Conservation (phyloP, 768 basidiomycete species). For the Serendipita vermifera region DNA sequence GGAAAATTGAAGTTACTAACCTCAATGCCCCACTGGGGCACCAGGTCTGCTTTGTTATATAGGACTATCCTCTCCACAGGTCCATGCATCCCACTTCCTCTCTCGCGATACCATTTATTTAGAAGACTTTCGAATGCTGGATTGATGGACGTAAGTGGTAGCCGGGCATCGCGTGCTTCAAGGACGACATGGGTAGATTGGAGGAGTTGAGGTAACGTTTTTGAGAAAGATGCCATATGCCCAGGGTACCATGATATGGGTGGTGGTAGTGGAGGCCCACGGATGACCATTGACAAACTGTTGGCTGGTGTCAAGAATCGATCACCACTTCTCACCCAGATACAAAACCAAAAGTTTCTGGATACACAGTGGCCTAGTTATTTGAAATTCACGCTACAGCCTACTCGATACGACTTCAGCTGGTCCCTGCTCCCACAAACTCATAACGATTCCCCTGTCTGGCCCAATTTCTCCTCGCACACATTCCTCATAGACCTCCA, state of each 20-base stretch:
- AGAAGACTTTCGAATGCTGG: conserved; percentile 64
- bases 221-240: conserved; percentile 83
- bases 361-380: too few relatives aligned
- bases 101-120: conserved; percentile 54
- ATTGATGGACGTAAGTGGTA: conserved; percentile 92
- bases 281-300: conserved; percentile 12
- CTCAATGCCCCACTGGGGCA: conserved; percentile 76
- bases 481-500: conserved; percentile 36
- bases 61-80: conserved; percentile 70
- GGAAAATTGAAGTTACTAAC: conserved; percentile 32
- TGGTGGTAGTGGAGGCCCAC: conserved; percentile 40
- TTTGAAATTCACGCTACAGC: background rate
- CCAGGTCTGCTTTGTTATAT: conserved; percentile 86
- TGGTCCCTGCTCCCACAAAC: conserved; percentile 38
- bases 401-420: background rate
- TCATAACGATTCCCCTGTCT: conserved; percentile 48
- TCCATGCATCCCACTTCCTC: conserved; percentile 30
- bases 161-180: conserved; percentile 83
- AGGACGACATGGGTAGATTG: conserved; percentile 81
- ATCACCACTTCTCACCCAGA: background rate
- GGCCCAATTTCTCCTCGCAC: conserved; percentile 37
- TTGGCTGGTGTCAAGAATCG: background rate
- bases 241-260: conserved; percentile 93
- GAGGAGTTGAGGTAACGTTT: conserved; percentile 61
- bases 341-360: too few relatives aligned